Evolutionary conservation across 305 asterid genomes (phyloP).

Genomic region (Fraxinus platypoda): DNA sequence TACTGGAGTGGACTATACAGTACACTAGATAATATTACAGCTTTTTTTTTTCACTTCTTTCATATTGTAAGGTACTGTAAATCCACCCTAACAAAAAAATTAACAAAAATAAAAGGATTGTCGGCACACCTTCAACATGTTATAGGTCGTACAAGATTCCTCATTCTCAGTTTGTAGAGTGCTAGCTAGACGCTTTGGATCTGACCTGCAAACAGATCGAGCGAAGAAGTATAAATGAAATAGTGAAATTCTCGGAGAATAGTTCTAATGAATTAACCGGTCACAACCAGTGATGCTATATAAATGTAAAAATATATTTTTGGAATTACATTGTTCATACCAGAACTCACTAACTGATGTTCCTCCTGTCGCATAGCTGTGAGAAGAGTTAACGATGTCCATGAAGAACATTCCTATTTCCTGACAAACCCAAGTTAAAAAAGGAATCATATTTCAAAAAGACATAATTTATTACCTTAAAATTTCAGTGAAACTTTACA

Average conservation of each 20-base stretch:
- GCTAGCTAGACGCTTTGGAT: slow-evolving; percentile 74
- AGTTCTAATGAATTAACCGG: not conserved
- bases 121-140: slow-evolving; percentile 77
- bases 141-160: slow-evolving; percentile 89
- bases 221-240: not conserved
- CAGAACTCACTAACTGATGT: slow-evolving; percentile 71
- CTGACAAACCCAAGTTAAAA: slow-evolving; percentile 35
- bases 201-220: slow-evolving; percentile 41
- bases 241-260: not conserved
- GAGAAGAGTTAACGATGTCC: slow-evolving; percentile 82
- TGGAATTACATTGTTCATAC: slow-evolving; percentile 32
- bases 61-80: not conserved
- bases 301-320: not conserved
- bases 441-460: not conserved
- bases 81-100: not conserved
- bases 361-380: slow-evolving; percentile 93
- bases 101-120: not conserved
- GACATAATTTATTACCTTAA: not conserved
- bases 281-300: not conserved
- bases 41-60: not conserved
- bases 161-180: slow-evolving; percentile 65
- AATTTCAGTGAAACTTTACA: not conserved
- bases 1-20: not conserved
- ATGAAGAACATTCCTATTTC: slow-evolving; percentile 76
- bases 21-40: not conserved